phyloP scores from a whole-genome alignment of 768 basidiomycete species.

The Paxillus involutus region DNA sequence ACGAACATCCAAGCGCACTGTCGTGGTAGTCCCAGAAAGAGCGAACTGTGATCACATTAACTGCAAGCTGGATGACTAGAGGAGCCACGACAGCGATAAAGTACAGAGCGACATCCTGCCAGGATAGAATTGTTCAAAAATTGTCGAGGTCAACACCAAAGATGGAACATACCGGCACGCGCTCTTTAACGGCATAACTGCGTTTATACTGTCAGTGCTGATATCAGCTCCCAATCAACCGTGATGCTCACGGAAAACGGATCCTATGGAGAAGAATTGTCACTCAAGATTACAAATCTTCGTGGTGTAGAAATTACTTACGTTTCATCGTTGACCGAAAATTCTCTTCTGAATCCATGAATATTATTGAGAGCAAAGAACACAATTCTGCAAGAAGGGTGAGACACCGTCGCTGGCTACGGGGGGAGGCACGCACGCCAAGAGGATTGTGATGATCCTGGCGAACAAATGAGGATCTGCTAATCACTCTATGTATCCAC shows the following conservation, averaged over 20 bases:
- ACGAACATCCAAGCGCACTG: constrained; percentile 47
- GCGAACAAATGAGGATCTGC: constrained; percentile 1
- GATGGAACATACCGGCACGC: constrained; percentile 62
- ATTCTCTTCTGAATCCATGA: constrained; percentile 71
- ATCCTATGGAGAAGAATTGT: constrained; percentile 14
- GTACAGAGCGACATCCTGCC: constrained; percentile 48
- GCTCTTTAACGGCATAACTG: constrained; percentile 73
- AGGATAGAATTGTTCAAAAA: background rate
- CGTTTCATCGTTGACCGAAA: constrained; percentile 79
- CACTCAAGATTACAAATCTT: constrained; percentile 12
- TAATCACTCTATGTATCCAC: constrained; percentile 15
- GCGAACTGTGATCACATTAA: constrained; percentile 73
- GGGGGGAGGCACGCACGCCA: constrained; percentile 51
- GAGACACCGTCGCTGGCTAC: background rate
- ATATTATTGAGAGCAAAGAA: constrained; percentile 68
- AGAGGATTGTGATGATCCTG: constrained; percentile 66
- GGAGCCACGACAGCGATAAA: constrained; percentile 65
- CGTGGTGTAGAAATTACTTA: constrained; percentile 27
- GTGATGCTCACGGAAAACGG: constrained; percentile 21
- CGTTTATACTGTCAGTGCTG: constrained; percentile 7
- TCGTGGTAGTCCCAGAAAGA: constrained; percentile 90
- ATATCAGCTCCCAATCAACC: background rate
- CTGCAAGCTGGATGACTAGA: constrained; percentile 60
- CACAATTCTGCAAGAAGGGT: constrained; percentile 40
- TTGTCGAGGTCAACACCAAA: background rate